Evolutionary conservation across 1,284 basidiomycete species (phyloP).

Genomic region (Retiboletus fuscus): DNA sequence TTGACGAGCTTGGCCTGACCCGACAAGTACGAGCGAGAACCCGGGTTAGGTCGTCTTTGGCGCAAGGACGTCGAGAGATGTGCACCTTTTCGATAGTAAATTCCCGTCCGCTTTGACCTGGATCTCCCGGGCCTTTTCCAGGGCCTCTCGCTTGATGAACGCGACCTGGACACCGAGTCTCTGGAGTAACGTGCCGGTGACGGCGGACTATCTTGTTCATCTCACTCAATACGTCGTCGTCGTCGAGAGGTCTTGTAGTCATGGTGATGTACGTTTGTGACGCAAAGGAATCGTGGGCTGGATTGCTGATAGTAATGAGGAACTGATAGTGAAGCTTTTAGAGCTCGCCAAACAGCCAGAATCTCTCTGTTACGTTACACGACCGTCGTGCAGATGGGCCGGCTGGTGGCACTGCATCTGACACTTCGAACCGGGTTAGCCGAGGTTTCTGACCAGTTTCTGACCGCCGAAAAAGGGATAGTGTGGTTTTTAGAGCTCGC

Average conservation of each 20-base stretch:
- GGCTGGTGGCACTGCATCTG: too few species aligned
- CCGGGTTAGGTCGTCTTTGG: neutral
- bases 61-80: neutral
- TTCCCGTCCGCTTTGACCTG: slow-evolving; percentile 97
- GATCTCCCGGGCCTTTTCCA: slow-evolving; percentile 97
- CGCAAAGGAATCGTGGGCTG: too few species aligned
- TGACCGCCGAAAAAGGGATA: too few species aligned
- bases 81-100: slow-evolving; percentile 95
- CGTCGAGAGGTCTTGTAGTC: slow-evolving; percentile 83
- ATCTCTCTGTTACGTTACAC: too few species aligned
- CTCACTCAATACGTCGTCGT: slow-evolving; percentile 95
- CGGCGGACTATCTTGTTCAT: slow-evolving; percentile 98
- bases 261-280: slow-evolving; percentile 55
- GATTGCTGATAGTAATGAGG: too few species aligned
- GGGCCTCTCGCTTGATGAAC: slow-evolving; percentile 96
- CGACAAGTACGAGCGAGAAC: neutral
- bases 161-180: slow-evolving; percentile 71
- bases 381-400: too few species aligned
- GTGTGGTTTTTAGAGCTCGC: too few species aligned
- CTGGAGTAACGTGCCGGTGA: slow-evolving; percentile 17
- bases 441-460: too few species aligned
- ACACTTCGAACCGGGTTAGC: too few species aligned
- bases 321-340: too few species aligned
- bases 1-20: slow-evolving; percentile 92
- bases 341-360: too few species aligned